Evolutionary conservation across 192 early-diverging fungal genomes (phyloP).

Genomic region (Coemansia asiatica): DNA sequence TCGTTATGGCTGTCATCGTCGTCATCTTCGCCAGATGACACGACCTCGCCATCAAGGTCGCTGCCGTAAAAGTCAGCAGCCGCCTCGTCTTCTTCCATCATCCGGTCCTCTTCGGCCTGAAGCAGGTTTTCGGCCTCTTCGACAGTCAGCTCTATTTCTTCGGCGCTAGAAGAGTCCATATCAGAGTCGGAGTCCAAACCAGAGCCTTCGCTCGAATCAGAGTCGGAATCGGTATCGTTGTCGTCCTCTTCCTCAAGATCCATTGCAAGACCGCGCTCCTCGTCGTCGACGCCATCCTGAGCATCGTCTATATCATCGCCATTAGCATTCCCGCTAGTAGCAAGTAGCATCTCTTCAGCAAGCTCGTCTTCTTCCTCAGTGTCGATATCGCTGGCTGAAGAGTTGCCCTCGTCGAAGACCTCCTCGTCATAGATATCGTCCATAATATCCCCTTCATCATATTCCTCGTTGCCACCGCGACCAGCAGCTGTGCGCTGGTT

Average conservation of each 20-base stretch:
- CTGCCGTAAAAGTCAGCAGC: constrained; percentile 60
- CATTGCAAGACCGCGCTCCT: constrained; percentile 54
- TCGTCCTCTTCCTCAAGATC: constrained; percentile 54
- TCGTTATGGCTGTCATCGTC: constrained; percentile 45
- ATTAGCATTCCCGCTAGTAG: constrained; percentile 62
- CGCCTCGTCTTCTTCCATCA: constrained; percentile 59
- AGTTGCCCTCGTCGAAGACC: constrained; percentile 60
- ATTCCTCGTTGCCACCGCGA: constrained; percentile 20
- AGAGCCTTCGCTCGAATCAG: constrained; percentile 55
- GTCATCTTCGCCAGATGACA: constrained; percentile 56
- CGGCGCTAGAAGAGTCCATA: constrained; percentile 33
- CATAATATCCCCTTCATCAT: constrained; percentile 39
- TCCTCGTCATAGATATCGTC: constrained; percentile 56
- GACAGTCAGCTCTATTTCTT: constrained; percentile 29
- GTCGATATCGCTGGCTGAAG: constrained; percentile 65
- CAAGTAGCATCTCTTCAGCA: constrained; percentile 51
- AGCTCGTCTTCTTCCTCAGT: constrained; percentile 71
- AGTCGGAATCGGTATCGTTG: constrained; percentile 59
- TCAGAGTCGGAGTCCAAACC: constrained; percentile 60
- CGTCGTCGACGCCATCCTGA: constrained; percentile 57
- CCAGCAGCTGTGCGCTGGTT: constrained; percentile 49
- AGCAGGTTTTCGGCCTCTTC: constrained; percentile 35
- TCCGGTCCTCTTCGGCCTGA: constrained; percentile 56
- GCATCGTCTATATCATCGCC: constrained; percentile 64
- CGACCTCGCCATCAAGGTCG: constrained; percentile 58